Base-by-base conservation (phyloP, 768 basidiomycete species). In the Gloeopeniophorella convolvens region DNA sequence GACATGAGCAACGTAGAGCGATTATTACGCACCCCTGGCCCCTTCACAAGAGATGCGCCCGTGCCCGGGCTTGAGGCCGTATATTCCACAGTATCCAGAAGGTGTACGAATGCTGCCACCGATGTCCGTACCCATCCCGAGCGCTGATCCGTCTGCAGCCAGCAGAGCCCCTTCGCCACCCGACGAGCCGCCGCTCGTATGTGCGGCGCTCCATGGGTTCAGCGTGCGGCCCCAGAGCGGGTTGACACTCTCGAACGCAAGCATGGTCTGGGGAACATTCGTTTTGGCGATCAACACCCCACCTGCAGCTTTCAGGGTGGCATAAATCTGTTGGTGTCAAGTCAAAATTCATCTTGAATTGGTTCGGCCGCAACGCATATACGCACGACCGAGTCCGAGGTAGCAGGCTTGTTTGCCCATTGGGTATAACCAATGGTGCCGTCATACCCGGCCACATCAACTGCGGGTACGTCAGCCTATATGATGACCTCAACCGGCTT, bases 221-320 rank as follows among this genome's bases (percentile, higher is more conserved):
- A 71, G 64, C 0, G 84, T 77, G n/a, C 77, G 71, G 0, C 89
- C 91, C 71, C 80, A 89, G 7, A 88, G 63, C 1, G 87, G 85
- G 59, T 89, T 94, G 20, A 66, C 68, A 60, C 88, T 89, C 64
- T 91, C 87, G 55, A 87, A 90, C 2, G 85, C 76, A 47, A 90
- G 75, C 78, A 90, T 79, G 0, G 83, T 83, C 65, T 96, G 91
- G 3, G 94, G 93, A 45, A 96, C 84, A 61, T 96, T 96, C 12
- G 93, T 96, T 65, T 85, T 90, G 47, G 82, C 88, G 55, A 91
- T 87, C 39, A 88, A 70, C 49, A 95, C 78, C 21, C 89, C 89
- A 10, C 93, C 94, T 18, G 82, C 81, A 6, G 68, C 69, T 35
- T 76, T 72, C 45, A 84, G 71, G 51, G 70, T 73, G 18, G 68